A percentile compares a stretch with the other conserved stretches of the same genome.
Conservation (phyloP, 1,284 basidiomycete species). For the Malassezia sympodialis region DNA sequence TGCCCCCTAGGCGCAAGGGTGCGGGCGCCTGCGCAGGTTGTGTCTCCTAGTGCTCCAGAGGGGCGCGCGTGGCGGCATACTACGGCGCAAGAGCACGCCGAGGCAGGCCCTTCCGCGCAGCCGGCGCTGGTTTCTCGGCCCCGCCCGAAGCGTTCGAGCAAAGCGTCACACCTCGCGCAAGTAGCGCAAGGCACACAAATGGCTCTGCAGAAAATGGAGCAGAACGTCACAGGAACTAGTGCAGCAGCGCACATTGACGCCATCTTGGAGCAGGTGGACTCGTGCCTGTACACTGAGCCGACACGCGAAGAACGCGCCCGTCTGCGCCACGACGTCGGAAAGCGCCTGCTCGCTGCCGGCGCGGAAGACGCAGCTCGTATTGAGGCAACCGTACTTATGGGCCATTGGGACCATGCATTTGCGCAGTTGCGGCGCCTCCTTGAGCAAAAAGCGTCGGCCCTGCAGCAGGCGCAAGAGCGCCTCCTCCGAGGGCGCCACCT, state of each 20-base stretch:
- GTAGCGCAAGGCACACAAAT: not conserved
- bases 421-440: not conserved
- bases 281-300: not conserved
- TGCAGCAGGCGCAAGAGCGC: conserved; percentile 1
- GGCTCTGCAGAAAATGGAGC: not conserved
- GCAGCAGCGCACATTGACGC: not conserved
- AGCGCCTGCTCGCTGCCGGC: not conserved
- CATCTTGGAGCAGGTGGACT: conserved; percentile 4
- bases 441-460: not conserved
- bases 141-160: not conserved
- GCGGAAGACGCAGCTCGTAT: not conserved
- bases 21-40: not conserved
- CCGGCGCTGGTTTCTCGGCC: not conserved
- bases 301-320: not conserved
- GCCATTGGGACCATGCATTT: not conserved
- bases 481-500: not conserved
- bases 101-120: not conserved
- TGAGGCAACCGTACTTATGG: not conserved
- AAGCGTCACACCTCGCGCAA: not conserved
- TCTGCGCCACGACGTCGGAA: not conserved
- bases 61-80: not conserved
- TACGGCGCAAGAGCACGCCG: not conserved
- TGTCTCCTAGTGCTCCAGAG: not conserved
- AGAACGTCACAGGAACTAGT: not conserved
- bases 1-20: not conserved